phyloP scores from a whole-genome alignment of 495 filamentous ascomycete species.

The Emericellopsis terricola region DNA sequence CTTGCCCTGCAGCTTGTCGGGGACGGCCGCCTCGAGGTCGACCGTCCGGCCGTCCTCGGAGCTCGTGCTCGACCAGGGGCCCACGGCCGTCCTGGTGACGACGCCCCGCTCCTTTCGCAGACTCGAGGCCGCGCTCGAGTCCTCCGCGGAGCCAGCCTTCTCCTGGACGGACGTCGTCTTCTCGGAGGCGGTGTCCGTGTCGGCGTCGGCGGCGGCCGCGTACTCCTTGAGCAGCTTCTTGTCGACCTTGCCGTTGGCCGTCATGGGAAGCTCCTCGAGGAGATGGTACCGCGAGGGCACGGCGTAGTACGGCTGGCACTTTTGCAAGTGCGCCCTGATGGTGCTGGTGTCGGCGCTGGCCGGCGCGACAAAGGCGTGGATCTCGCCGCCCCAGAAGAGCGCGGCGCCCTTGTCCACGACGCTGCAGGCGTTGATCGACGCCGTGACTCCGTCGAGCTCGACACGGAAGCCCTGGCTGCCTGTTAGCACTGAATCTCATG shows the following conservation, averaged over 20 bases:
- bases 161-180: not conserved
- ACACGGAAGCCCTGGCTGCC: slow-evolving; percentile 17
- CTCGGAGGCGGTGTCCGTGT: slow-evolving; percentile 1
- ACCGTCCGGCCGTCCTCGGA: not conserved
- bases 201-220: slow-evolving; percentile 2
- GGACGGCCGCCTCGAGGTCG: slow-evolving; percentile 1
- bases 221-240: slow-evolving; percentile 10
- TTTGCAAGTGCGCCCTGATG: slow-evolving; percentile 5
- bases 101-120: too few relatives aligned
- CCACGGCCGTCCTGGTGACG: too few relatives aligned
- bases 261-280: slow-evolving; percentile 11
- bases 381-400: slow-evolving; percentile 9
- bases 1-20: not conserved
- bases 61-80: slow-evolving; percentile 4
- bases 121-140: slow-evolving; percentile 9
- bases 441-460: slow-evolving; percentile 17
- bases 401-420: slow-evolving; percentile 14
- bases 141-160: slow-evolving; percentile 7
- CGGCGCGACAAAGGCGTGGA: slow-evolving; percentile 15
- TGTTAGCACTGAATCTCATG: slow-evolving; percentile 1
- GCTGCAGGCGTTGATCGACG: slow-evolving; percentile 10
- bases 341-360: slow-evolving; percentile 2
- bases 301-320: slow-evolving; percentile 16
- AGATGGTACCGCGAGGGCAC: slow-evolving; percentile 11
- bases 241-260: slow-evolving; percentile 19